These are phyloP conservation scores for Pouteria campechiana DNA, from an alignment of 179 eudicot genomes.

Conservation along the genomic window DNA sequence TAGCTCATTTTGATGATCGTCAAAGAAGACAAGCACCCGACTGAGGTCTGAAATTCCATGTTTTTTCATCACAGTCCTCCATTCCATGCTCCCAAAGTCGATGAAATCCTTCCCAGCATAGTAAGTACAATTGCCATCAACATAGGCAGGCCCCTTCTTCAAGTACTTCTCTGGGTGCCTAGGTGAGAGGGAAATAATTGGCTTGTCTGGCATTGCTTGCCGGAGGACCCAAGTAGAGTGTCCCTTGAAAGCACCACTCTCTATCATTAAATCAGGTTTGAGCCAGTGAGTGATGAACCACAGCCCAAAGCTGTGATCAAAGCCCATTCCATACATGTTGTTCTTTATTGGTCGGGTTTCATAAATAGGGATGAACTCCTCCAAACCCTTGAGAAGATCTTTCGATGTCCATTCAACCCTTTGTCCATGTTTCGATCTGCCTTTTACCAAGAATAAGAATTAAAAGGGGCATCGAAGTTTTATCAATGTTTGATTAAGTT, in stretches of 20 bases:
- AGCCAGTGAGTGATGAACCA: constrained; percentile 93
- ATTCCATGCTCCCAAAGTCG: constrained; percentile 88
- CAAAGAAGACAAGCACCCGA: constrained; percentile 82
- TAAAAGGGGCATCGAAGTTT: constrained; percentile 24
- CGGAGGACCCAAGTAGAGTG: constrained; percentile 96
- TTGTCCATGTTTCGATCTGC: constrained; percentile 99
- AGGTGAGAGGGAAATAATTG: constrained; percentile 75
- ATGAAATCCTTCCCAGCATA: constrained; percentile 91
- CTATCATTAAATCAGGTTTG: constrained; percentile 89
- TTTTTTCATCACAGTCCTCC: constrained; percentile 66
- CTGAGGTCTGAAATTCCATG: constrained; percentile 63
- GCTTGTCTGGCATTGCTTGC: constrained; percentile 86
- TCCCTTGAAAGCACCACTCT: constrained; percentile 98
- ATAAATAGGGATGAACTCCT: constrained; percentile 87
- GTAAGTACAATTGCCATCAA: constrained; percentile 89
- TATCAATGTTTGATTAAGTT: no score
- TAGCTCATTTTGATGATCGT: constrained; percentile 94
- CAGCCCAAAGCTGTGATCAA: constrained; percentile 97
- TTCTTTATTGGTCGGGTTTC: constrained; percentile 84
- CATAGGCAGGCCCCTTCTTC: constrained; percentile 93
- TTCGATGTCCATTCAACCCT: constrained; percentile 90
- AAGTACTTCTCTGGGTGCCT: constrained; percentile 95
- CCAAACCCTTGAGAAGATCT: constrained; percentile 72
- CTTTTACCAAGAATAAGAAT: constrained; percentile 83
- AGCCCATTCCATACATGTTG: constrained; percentile 98